Conservation (phyloP, 768 basidiomycete species). For the Chalciporus piperatus region DNA sequence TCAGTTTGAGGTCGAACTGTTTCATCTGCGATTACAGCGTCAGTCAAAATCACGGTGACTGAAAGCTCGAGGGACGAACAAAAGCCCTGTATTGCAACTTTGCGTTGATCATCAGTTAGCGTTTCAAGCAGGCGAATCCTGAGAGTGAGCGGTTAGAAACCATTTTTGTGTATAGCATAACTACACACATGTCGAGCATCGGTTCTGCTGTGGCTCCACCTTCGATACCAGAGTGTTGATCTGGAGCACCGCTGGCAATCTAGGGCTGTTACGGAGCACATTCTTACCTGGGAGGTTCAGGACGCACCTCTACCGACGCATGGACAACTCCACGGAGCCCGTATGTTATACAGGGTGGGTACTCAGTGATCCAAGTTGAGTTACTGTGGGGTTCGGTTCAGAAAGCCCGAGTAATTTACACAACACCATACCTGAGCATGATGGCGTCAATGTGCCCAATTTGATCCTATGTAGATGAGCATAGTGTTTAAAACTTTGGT, state of each 20-base stretch:
- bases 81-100: conserved; percentile 74
- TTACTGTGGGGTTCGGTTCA: conserved; percentile 51
- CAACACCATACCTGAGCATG: conserved; percentile 62
- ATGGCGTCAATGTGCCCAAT: conserved; percentile 91
- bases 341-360: conserved; percentile 91
- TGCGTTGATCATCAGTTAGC: conserved; percentile 54
- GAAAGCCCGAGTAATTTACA: neutral
- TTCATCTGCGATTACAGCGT: conserved; percentile 52
- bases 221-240: conserved; percentile 92
- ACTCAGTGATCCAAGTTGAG: conserved; percentile 95
- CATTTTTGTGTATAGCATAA: conserved; percentile 15
- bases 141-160: neutral
- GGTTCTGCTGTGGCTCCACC: conserved; percentile 88
- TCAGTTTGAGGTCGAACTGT: conserved; percentile 65
- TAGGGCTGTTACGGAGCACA: conserved; percentile 22
- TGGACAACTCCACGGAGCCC: conserved; percentile 94
- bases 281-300: neutral
- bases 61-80: conserved; percentile 52
- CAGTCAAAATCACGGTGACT: neutral
- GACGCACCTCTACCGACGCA: conserved; percentile 66
- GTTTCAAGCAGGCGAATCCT: conserved; percentile 80
- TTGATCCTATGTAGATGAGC: conserved; percentile 46
- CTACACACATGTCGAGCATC: conserved; percentile 80
- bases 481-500: neutral
- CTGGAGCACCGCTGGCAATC: conserved; percentile 71